A percentile compares a stretch with the other conserved stretches of the same genome.
These are phyloP conservation scores for Candida odintsovae DNA, from an alignment of 805 yeast genomes.

Conservation along the genomic window DNA sequence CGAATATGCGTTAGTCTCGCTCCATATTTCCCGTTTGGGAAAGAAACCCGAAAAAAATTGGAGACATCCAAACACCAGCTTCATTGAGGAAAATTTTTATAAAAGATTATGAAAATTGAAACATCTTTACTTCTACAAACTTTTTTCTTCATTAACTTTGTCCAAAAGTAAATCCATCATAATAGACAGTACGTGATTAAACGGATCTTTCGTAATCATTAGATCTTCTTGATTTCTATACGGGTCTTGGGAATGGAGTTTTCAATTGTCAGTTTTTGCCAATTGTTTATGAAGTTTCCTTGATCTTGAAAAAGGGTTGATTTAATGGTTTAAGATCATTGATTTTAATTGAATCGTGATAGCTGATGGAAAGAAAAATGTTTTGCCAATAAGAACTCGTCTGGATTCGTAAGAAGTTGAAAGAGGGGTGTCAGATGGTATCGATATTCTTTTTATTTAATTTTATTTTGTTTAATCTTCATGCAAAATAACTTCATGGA, in stretches of 20 bases:
- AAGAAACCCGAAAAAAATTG: too few relatives aligned
- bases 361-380: conserved; percentile 19
- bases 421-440: conserved; percentile 28
- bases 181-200: conserved; percentile 56
- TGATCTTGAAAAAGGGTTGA: background rate
- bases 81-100: too few relatives aligned
- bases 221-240: background rate
- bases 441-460: conserved; percentile 15
- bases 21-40: background rate
- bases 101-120: background rate
- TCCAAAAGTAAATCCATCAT: conserved; percentile 63
- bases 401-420: conserved; percentile 22
- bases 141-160: conserved; percentile 42
- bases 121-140: background rate
- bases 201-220: conserved; percentile 6
- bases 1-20: background rate
- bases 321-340: background rate
- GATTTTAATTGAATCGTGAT: conserved; percentile 17
- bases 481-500: background rate
- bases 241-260: background rate
- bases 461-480: background rate
- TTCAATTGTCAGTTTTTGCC: conserved; percentile 4
- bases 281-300: background rate
- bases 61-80: background rate
- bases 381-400: conserved; percentile 20